A percentile compares a stretch with the other conserved stretches of the same genome.
phyloP scores from a whole-genome alignment of 108 stramenopile genomes.

The Conticribra weissflogii region DNA sequence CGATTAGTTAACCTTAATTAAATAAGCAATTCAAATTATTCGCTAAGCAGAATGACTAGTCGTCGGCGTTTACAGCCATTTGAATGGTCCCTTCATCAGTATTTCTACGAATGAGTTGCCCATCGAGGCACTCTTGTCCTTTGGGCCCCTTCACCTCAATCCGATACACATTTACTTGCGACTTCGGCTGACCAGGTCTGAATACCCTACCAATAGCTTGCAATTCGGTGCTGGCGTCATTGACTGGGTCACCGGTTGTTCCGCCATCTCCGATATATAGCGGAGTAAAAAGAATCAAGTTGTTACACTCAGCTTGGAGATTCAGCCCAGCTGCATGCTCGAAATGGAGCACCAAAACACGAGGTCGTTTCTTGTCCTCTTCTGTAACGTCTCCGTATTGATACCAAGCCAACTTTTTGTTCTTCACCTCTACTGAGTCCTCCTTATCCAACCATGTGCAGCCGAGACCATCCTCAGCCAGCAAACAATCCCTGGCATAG shows the following conservation, averaged over 20 bases:
- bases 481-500: constrained; percentile 48
- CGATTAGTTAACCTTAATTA: too few relatives aligned
- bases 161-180: constrained; percentile 55
- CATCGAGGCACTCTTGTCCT: constrained; percentile 71
- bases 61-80: constrained; percentile 64
- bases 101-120: constrained; percentile 65
- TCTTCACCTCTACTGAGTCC: constrained; percentile 61
- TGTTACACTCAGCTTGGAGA: constrained; percentile 72
- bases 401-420: constrained; percentile 74
- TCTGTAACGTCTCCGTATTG: constrained; percentile 68
- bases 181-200: constrained; percentile 65
- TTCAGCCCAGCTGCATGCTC: constrained; percentile 78
- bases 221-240: constrained; percentile 72
- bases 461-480: constrained; percentile 28
- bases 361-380: constrained; percentile 67
- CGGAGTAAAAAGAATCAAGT: constrained; percentile 72
- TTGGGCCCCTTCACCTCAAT: constrained; percentile 67
- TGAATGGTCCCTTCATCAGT: constrained; percentile 52
- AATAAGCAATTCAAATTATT: too few relatives aligned
- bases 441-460: constrained; percentile 56
- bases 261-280: constrained; percentile 66
- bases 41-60: too few relatives aligned
- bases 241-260: constrained; percentile 54
- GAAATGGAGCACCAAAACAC: constrained; percentile 68
- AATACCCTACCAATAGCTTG: constrained; percentile 80